phyloP scores from a whole-genome alignment of 495 filamentous ascomycete species.

The Chaetomium fimeti region DNA sequence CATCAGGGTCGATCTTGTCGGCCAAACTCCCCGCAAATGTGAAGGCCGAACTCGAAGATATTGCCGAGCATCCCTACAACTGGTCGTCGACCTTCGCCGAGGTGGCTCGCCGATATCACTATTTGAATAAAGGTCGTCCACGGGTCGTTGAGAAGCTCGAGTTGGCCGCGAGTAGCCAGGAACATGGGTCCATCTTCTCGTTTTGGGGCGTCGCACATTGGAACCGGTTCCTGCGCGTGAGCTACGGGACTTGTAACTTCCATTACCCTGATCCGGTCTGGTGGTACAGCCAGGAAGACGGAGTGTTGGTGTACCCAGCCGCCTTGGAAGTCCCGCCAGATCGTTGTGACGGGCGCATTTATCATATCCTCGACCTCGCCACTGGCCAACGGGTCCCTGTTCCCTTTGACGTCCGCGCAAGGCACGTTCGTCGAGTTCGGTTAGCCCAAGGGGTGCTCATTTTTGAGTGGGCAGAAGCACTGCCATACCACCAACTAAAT shows the following conservation, averaged over 20 bases:
- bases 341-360: slow-evolving; percentile 35
- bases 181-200: slow-evolving; percentile 41
- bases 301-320: slow-evolving; percentile 56
- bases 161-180: slow-evolving; percentile 30
- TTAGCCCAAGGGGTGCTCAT: slow-evolving; percentile 57
- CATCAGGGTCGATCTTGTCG: slow-evolving; percentile 9
- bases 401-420: slow-evolving; percentile 55
- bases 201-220: slow-evolving; percentile 52
- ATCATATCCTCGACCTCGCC: slow-evolving; percentile 56
- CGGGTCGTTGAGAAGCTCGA: slow-evolving; percentile 50
- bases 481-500: slow-evolving; percentile 59
- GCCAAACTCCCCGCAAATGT: slow-evolving; percentile 18
- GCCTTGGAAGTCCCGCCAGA: slow-evolving; percentile 29
- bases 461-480: slow-evolving; percentile 64
- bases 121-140: slow-evolving; percentile 52
- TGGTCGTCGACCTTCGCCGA: slow-evolving; percentile 52
- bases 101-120: slow-evolving; percentile 57
- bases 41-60: slow-evolving; percentile 61
- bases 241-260: slow-evolving; percentile 42
- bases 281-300: slow-evolving; percentile 57
- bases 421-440: slow-evolving; percentile 58
- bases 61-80: slow-evolving; percentile 7
- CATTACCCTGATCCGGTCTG: slow-evolving; percentile 58
- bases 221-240: slow-evolving; percentile 54
- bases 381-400: slow-evolving; percentile 47